Evolutionary conservation across 352 stramenopile species (phyloP).

Genomic region (Pythium chondricola): DNA sequence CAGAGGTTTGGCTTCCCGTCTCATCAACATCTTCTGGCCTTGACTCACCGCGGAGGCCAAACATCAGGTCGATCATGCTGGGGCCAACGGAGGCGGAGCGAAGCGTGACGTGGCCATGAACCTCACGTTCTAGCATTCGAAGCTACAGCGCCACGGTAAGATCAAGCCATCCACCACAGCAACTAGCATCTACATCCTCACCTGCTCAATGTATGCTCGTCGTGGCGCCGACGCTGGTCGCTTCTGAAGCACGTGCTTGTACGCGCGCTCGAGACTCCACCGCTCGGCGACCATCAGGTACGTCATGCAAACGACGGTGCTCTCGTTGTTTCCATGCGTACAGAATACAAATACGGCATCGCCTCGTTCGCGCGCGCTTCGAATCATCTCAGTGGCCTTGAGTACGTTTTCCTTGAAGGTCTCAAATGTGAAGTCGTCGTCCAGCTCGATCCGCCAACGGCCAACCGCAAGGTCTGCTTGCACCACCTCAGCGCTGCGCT

Average conservation of each 20-base stretch:
- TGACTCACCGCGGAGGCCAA: slow-evolving; percentile 42
- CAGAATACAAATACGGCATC: slow-evolving; percentile 67
- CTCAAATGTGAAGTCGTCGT: slow-evolving; percentile 59
- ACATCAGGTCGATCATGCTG: slow-evolving; percentile 76
- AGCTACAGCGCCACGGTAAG: slow-evolving; percentile 21
- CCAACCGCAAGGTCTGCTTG: slow-evolving; percentile 23
- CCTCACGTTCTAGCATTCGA: slow-evolving; percentile 41
- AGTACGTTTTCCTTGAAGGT: slow-evolving; percentile 39
- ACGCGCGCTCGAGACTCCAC: slow-evolving; percentile 57
- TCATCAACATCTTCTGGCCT: slow-evolving; percentile 33
- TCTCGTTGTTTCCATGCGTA: slow-evolving; percentile 68
- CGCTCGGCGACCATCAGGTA: slow-evolving; percentile 53
- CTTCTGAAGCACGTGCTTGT: slow-evolving; percentile 53
- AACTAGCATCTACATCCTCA: slow-evolving; percentile 11
- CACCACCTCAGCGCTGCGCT: slow-evolving; percentile 22
- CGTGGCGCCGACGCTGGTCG: slow-evolving; percentile 50
- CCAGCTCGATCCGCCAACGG: slow-evolving; percentile 41
- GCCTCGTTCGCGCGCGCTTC: slow-evolving; percentile 23
- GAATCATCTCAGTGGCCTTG: slow-evolving; percentile 42
- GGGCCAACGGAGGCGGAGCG: slow-evolving; percentile 51
- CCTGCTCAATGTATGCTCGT: slow-evolving; percentile 64
- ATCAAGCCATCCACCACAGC: neutral
- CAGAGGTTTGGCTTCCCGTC: slow-evolving; percentile 35
- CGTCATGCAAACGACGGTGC: slow-evolving; percentile 57
- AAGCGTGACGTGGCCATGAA: slow-evolving; percentile 54